A percentile compares a stretch with the other conserved stretches of the same genome.
Conservation (phyloP, 2,329 filamentous ascomycete species). For the Chrysosphaeria jannelii region DNA sequence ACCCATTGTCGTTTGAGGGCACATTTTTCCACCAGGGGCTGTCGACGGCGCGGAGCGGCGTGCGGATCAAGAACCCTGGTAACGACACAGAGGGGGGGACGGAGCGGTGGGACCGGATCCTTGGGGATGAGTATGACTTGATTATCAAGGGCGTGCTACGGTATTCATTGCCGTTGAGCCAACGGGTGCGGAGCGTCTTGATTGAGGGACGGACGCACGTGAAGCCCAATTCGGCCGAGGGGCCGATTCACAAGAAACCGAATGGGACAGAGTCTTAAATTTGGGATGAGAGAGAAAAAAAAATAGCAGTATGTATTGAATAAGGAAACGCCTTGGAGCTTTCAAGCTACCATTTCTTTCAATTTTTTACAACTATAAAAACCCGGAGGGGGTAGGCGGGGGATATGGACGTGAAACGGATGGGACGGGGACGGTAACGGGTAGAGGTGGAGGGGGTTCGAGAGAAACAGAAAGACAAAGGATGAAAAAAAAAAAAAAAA, state of each 20-base stretch:
- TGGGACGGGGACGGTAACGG: slow-evolving; percentile 1
- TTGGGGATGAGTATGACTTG: slow-evolving; percentile 77
- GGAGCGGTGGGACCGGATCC: slow-evolving; percentile 66
- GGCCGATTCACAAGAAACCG: slow-evolving; percentile 17
- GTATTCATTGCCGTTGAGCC: slow-evolving; percentile 37
- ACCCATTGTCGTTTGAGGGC: slow-evolving; percentile 63
- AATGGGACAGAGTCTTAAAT: no score
- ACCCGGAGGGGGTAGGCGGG: no score
- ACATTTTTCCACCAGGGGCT: slow-evolving; percentile 52
- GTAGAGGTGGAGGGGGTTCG: slow-evolving; percentile 9
- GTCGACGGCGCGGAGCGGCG: slow-evolving; percentile 49
- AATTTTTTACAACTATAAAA: no score
- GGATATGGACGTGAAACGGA: no score
- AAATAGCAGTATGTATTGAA: no score
- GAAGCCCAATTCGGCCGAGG: slow-evolving; percentile 29
- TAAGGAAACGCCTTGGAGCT: no score
- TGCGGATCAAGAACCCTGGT: slow-evolving; percentile 55
- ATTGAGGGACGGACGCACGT: slow-evolving; percentile 28
- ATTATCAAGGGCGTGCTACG: slow-evolving; percentile 76
- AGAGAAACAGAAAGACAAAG: slow-evolving; percentile 16
- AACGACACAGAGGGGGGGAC: slow-evolving; percentile 71
- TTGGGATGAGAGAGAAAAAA: no score
- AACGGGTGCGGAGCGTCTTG: slow-evolving; percentile 24
- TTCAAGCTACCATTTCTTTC: no score
- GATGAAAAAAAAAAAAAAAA: slow-evolving; percentile 1